Percentiles rank a stretch among this genome's conserved stretches.
phyloP scores from a whole-genome alignment of 2,329 filamentous ascomycete genomes.

The Cercospora beticola region DNA sequence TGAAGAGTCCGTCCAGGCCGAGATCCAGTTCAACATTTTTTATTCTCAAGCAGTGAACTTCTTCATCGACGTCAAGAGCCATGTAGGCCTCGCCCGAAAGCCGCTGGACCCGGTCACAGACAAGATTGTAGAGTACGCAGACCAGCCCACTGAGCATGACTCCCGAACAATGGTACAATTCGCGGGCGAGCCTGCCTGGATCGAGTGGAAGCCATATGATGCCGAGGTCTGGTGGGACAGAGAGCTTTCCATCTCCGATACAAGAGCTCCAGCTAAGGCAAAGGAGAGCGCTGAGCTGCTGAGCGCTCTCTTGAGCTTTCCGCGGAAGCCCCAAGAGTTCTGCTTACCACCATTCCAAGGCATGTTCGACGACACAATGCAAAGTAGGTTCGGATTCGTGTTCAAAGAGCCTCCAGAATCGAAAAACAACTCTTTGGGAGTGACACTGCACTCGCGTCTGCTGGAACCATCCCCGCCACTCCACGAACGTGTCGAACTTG shows the following conservation, averaged over 20 bases:
- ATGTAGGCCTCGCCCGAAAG: neutral
- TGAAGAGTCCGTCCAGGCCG: neutral
- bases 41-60: neutral
- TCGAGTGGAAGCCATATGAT: neutral
- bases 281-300: neutral
- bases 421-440: neutral
- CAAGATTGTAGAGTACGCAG: neutral
- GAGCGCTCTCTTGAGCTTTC: neutral
- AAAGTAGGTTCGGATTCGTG: neutral
- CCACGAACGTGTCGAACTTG: neutral
- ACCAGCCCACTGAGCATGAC: neutral
- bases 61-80: neutral
- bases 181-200: neutral
- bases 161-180: neutral
- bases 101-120: neutral
- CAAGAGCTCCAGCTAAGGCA: neutral
- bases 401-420: neutral
- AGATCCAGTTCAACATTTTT: neutral
- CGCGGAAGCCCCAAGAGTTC: neutral
- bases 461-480: neutral
- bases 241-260: neutral
- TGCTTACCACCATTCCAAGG: neutral
- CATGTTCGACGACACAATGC: neutral
- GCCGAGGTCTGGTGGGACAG: neutral
- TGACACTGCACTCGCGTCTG: neutral